Conservation (phyloP, 306 rosid species). For the Medicago arabica region DNA sequence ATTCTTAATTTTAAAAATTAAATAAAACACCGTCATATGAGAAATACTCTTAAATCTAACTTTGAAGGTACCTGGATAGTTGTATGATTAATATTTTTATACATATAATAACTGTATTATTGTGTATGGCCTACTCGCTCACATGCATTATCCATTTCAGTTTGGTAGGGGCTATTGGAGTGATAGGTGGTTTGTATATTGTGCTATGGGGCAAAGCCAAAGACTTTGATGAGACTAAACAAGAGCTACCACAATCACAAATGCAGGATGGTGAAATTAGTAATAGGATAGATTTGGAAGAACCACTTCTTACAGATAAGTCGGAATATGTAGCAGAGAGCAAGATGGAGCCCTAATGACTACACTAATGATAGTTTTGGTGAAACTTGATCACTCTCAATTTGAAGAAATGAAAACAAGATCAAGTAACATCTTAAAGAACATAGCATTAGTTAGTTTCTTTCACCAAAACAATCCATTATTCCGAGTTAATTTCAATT, state of each 20-base stretch:
- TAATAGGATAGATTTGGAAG: conserved; percentile 55
- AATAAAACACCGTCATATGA: not conserved
- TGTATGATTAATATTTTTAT: not conserved
- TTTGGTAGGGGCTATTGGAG: conserved; percentile 65
- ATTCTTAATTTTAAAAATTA: not conserved
- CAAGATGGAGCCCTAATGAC: conserved; percentile 32
- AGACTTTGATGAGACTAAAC: conserved; percentile 48
- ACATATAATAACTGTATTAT: not conserved
- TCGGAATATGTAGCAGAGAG: conserved; percentile 35
- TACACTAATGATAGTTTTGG: conserved; percentile 13
- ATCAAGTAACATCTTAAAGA: conserved; percentile 25
- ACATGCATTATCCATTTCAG: conserved; percentile 44
- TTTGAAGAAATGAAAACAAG: not conserved
- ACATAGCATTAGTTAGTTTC: conserved; percentile 12
- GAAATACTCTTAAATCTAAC: not conserved
- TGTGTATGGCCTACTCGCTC: not conserved
- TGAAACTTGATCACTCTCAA: conserved; percentile 26
- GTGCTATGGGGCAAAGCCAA: conserved; percentile 81
- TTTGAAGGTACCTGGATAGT: not conserved
- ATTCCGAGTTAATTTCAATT: not conserved
- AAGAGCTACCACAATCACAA: conserved; percentile 35
- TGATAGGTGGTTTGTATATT: conserved; percentile 61
- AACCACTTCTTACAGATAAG: conserved; percentile 52
- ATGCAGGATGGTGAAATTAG: conserved; percentile 26
- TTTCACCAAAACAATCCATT: conserved; percentile 24